phyloP scores from a whole-genome alignment of 345 rosid genomes.

The Eucalyptus dawsonii region DNA sequence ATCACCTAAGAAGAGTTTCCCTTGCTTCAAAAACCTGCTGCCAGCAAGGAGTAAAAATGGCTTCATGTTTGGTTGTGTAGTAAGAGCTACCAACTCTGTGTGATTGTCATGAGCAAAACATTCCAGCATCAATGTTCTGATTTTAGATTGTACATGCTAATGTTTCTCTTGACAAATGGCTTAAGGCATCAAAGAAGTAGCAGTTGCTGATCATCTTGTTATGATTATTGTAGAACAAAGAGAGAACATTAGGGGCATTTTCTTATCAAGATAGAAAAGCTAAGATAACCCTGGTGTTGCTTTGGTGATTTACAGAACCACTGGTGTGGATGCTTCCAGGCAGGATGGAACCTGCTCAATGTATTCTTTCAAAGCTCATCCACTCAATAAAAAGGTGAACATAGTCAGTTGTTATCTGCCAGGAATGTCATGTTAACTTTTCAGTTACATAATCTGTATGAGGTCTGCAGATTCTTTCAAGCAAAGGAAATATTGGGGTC shows the following conservation, averaged over 20 bases:
- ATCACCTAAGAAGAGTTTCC: neutral
- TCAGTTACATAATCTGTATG: neutral
- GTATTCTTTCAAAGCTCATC: slow-evolving; percentile 52
- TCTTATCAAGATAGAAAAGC: neutral
- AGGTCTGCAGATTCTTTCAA: slow-evolving; percentile 53
- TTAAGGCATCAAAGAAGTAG: neutral
- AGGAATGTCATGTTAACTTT: neutral
- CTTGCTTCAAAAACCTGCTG: neutral
- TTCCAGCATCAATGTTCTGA: neutral
- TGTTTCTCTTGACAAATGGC: neutral
- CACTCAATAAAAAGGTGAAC: slow-evolving; percentile 65
- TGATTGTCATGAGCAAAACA: neutral
- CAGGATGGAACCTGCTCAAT: slow-evolving; percentile 20
- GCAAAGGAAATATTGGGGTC: slow-evolving; percentile 72
- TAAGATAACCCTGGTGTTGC: neutral
- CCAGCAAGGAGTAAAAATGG: neutral
- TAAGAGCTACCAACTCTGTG: neutral
- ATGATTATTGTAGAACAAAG: neutral
- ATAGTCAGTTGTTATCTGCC: neutral
- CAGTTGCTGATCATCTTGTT: neutral
- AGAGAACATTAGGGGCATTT: neutral
- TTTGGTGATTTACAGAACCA: neutral
- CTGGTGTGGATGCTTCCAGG: slow-evolving; percentile 14
- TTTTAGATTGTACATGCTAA: neutral
- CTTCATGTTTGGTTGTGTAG: neutral